Evolutionary conservation across 1,139 yeast species (phyloP).

Genomic region (Lizanozyma gosingica): DNA sequence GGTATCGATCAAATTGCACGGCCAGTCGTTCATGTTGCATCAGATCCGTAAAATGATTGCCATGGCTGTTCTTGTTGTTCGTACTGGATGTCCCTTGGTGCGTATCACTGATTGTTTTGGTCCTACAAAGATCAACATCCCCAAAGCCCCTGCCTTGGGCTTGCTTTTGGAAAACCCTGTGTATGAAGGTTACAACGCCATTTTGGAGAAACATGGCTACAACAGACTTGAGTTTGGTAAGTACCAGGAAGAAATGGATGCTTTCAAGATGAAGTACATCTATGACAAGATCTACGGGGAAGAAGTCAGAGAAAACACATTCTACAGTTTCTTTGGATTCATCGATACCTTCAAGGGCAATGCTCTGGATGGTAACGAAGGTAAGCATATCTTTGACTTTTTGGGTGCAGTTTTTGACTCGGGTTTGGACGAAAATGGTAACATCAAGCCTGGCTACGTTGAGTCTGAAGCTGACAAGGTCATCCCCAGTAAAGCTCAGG

Average conservation of each 20-base stretch:
- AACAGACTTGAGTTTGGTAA: slow-evolving; percentile 64
- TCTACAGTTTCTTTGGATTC: slow-evolving; percentile 81
- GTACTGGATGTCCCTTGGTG: slow-evolving; percentile 75
- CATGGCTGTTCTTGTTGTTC: slow-evolving; percentile 77
- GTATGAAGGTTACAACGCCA: slow-evolving; percentile 73
- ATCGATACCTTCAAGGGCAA: slow-evolving; percentile 65
- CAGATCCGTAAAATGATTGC: slow-evolving; percentile 98
- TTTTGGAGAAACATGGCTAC: slow-evolving; percentile 71
- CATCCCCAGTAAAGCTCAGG: slow-evolving; percentile 7
- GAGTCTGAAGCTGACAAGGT: slow-evolving; percentile 3
- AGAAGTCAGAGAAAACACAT: slow-evolving; percentile 79
- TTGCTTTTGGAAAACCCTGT: slow-evolving; percentile 85
- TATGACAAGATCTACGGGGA: slow-evolving; percentile 89
- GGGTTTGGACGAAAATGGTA: slow-evolving; percentile 13
- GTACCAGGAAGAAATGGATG: slow-evolving; percentile 65
- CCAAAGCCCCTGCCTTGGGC: slow-evolving; percentile 97
- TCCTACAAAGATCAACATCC: slow-evolving; percentile 70
- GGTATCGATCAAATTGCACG: slow-evolving; percentile 93
- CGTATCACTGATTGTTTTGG: slow-evolving; percentile 77
- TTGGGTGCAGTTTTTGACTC: slow-evolving; percentile 47
- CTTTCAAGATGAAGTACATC: slow-evolving; percentile 77
- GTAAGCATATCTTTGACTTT: slow-evolving; percentile 57
- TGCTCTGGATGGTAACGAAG: slow-evolving; percentile 13
- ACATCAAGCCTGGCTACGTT: slow-evolving; percentile 1
- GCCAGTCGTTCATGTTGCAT: slow-evolving; percentile 97